Evolutionary conservation across 73 alveolate genomes (phyloP).

Genomic region (Symbiodinium natans): DNA sequence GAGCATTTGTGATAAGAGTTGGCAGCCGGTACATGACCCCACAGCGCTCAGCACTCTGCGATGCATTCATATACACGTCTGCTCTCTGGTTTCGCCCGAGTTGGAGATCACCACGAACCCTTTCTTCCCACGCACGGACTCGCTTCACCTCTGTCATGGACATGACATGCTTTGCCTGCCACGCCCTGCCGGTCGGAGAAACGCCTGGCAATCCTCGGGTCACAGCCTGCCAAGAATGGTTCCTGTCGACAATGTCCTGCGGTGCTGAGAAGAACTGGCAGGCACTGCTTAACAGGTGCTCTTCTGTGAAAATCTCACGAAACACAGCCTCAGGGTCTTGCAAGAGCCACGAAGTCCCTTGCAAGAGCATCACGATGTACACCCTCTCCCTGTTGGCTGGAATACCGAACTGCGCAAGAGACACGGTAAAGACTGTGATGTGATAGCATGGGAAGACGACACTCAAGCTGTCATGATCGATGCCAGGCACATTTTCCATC

Average conservation of each 20-base stretch:
- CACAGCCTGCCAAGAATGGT: background rate
- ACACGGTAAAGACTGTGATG: background rate
- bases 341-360: background rate
- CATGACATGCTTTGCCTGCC: background rate
- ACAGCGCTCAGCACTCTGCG: background rate
- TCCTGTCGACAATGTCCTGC: background rate
- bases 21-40: background rate
- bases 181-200: background rate
- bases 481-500: background rate
- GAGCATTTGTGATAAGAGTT: background rate
- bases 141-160: background rate
- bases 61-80: background rate
- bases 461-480: background rate
- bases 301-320: background rate
- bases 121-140: background rate
- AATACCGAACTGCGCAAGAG: background rate
- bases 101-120: background rate
- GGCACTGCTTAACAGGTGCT: background rate
- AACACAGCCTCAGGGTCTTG: background rate
- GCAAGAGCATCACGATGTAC: background rate
- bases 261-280: background rate
- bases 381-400: background rate
- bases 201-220: background rate
- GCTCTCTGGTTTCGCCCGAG: background rate
- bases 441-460: background rate